phyloP scores from a whole-genome alignment of 139 green algal genomes.

The Astrephomene gubernaculifera region DNA sequence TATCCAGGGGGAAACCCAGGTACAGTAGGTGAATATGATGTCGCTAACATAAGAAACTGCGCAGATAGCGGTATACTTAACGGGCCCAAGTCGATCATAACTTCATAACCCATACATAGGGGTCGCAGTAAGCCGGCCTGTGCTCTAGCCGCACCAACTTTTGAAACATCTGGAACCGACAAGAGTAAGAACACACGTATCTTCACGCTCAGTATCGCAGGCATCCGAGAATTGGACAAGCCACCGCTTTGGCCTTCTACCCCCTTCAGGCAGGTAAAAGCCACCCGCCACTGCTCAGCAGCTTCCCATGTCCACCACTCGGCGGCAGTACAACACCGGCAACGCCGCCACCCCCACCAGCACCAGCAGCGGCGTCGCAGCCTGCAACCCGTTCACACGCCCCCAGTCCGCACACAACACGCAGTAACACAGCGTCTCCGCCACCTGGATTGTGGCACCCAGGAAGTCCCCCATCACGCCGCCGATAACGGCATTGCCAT shows the following conservation, averaged over 20 bases:
- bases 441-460: constrained; percentile 64
- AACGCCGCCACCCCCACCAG: constrained; percentile 21
- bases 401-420: constrained; percentile 56
- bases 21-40: too few species aligned
- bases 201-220: neutral
- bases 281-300: neutral
- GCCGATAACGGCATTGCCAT: constrained; percentile 58
- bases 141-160: neutral
- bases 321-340: constrained; percentile 45
- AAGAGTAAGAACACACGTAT: too few species aligned
- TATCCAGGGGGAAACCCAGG: too few species aligned
- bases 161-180: neutral
- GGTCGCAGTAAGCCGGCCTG: neutral
- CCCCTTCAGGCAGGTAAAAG: too few species aligned
- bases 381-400: constrained; percentile 4
- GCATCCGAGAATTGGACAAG: neutral
- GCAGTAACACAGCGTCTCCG: constrained; percentile 44
- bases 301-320: constrained; percentile 47
- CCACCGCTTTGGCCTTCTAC: neutral
- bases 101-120: too few species aligned
- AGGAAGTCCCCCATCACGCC: constrained; percentile 67
- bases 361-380: constrained; percentile 41
- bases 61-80: too few species aligned
- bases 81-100: too few species aligned
- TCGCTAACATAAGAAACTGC: too few species aligned